Evolutionary conservation across 2,329 filamentous ascomycete species (phyloP), one percentile per base, ranked within the genome.

Genomic region (Exophiala calicioides): DNA sequence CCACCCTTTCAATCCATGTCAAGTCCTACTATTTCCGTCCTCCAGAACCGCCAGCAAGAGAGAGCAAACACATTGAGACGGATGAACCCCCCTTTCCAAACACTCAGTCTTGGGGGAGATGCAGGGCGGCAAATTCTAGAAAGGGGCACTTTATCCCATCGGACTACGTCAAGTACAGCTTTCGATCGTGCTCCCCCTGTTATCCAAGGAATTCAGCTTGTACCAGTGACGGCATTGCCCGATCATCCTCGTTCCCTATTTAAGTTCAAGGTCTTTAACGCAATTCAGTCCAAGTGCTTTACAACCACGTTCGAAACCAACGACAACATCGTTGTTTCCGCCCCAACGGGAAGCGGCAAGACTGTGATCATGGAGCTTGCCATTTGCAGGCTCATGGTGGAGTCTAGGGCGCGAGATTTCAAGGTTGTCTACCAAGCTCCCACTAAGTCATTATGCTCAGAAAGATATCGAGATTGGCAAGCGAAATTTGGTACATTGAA

Each of bases 371-470:
- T 94, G 53, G 89, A 95, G 65, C 74, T 95, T 34, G 88, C 88
- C 3, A 86, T 95, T 26, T 91, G 87, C 66, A 82, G 80, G 47
- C 72, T 90, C 2, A 73, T 86, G 19, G 74, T 76, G 26, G 73
- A 69, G 3, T 73, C 77, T 36, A 73, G 65, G 60, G 78, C 67
- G 59, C 80, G 68, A 62, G 72, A 82, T 36, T 90, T 84, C 74
- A 94, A 94, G 64, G 81, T 91, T 32, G 78, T 94, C 3, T 95
- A 94, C 59, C 85, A 88, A 66, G 88, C 88, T 8, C 89, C 88
- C 0, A 91, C 86, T 0, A 94, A 93, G 57, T 86, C 88, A 0
- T 72, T 94, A 1, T 95, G 88, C 61, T 78, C 84, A 0, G 88
- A 95, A 61, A 74, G 86, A 27, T 77, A 85, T 39, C 78, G 79